These are phyloP conservation scores for Elsinoe batatas DNA, from an alignment of 2,329 filamentous ascomycete genomes.

Conservation along the genomic window DNA sequence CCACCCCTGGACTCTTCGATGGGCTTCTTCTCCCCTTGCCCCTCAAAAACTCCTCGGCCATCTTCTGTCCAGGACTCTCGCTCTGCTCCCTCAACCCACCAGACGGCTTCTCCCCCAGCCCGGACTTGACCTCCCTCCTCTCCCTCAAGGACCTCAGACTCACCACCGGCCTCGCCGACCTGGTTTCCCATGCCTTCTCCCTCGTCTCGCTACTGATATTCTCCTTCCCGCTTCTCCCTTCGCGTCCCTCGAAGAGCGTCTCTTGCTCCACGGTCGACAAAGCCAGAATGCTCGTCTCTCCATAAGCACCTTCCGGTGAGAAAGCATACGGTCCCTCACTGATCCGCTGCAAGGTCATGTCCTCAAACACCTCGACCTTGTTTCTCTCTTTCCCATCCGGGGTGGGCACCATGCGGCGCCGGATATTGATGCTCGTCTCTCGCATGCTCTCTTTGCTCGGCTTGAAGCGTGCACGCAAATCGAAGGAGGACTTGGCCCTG, in stretches of 20 bases:
- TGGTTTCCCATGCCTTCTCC: conserved; percentile 10
- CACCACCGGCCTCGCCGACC: not conserved
- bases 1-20: not conserved
- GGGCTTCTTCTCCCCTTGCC: conserved; percentile 7
- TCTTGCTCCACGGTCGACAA: not conserved
- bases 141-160: not conserved
- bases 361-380: conserved; percentile 19
- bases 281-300: conserved; percentile 1
- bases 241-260: conserved; percentile 19
- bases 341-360: conserved; percentile 25
- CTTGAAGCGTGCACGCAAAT: conserved; percentile 24
- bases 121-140: not conserved
- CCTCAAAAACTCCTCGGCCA: conserved; percentile 16
- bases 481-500: conserved; percentile 24
- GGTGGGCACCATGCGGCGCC: conserved; percentile 11
- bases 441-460: conserved; percentile 13
- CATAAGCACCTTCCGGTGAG: conserved; percentile 17
- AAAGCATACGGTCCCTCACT: conserved; percentile 26
- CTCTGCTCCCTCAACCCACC: conserved; percentile 7
- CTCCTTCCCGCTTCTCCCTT: conserved; percentile 20
- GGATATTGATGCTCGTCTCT: conserved; percentile 15
- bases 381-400: conserved; percentile 9
- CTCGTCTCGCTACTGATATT: conserved; percentile 1
- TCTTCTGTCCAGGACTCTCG: conserved; percentile 15
- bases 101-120: not conserved